Evolutionary conservation across 2,329 filamentous ascomycete species (phyloP).

Genomic region (Stachybotrys echinatus): DNA sequence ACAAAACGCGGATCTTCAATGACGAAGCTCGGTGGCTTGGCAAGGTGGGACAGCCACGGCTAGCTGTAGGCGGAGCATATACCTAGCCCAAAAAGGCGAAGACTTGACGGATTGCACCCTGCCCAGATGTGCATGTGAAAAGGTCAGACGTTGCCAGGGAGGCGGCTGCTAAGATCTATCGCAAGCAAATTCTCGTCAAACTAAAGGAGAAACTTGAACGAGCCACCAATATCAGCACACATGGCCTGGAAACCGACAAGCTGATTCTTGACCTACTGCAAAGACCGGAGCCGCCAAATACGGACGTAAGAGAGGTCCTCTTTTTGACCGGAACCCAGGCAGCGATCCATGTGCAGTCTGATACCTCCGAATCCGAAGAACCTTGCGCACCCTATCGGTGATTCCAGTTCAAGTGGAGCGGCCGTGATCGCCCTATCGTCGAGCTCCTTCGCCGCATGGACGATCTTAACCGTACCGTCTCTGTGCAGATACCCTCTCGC

Average conservation of each 20-base stretch:
- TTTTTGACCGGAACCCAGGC: not conserved
- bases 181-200: not conserved
- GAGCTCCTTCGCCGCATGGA: not conserved
- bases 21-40: not conserved
- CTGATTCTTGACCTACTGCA: not conserved
- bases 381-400: too few species aligned
- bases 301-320: not conserved
- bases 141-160: not conserved
- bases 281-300: not conserved
- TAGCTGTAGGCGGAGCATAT: not conserved
- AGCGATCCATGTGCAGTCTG: not conserved
- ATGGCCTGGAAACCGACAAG: not conserved
- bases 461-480: not conserved
- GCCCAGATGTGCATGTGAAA: not conserved
- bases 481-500: conserved; percentile 1
- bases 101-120: not conserved
- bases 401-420: not conserved
- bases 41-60: not conserved
- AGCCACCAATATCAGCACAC: too few species aligned
- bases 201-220: not conserved
- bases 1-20: not conserved
- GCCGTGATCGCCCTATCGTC: not conserved
- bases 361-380: not conserved
- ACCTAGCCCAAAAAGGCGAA: not conserved
- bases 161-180: not conserved